Conservation (phyloP, 1,284 basidiomycete genomes). For the Ganoderma meredithae region DNA sequence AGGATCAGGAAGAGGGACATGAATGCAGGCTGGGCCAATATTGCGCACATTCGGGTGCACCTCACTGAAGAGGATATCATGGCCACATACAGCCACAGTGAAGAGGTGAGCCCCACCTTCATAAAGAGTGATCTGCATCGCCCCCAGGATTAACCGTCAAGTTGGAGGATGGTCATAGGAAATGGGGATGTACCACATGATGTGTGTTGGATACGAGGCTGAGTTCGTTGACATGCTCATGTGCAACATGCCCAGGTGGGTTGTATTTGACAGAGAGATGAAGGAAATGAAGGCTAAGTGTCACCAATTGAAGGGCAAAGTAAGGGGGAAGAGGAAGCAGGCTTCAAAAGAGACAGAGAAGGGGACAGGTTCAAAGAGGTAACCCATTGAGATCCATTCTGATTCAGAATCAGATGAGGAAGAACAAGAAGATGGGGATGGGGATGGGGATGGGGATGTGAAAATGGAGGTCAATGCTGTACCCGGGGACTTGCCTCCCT, state of each 20-base stretch:
- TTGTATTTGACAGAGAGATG: neutral
- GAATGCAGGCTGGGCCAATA: neutral
- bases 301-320: neutral
- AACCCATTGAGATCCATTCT: neutral
- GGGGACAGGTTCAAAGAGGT: neutral
- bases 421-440: neutral
- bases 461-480: neutral
- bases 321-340: neutral
- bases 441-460: neutral
- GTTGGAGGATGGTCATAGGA: neutral
- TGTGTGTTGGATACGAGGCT: constrained; percentile 18
- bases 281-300: neutral
- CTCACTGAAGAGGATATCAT: constrained; percentile 6
- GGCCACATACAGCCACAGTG: constrained; percentile 7
- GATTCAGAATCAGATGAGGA: neutral
- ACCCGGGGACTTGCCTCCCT: neutral
- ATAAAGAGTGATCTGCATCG: no score
- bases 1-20: neutral
- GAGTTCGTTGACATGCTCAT: constrained; percentile 7
- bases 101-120: constrained; percentile 3
- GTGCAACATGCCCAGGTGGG: neutral
- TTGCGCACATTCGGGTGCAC: neutral
- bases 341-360: neutral
- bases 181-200: constrained; percentile 11
- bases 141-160: neutral